Evolutionary conservation across 1,139 yeast genomes (phyloP).

Genomic region (Arxiozyma bovina): DNA sequence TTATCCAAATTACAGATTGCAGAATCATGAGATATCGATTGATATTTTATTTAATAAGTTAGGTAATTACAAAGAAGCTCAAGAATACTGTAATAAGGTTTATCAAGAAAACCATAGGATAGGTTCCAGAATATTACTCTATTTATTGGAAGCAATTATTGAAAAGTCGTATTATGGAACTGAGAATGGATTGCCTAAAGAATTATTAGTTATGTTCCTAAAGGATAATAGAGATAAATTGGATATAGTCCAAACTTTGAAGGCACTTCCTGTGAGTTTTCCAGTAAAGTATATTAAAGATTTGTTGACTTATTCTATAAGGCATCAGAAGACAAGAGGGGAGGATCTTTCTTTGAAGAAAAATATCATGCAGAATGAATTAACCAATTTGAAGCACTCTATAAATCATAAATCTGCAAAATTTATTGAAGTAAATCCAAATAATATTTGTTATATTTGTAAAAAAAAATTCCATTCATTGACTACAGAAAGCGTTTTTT

Average conservation of each 20-base stretch:
- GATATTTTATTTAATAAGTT: constrained; percentile 54
- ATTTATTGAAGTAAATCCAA: constrained; percentile 17
- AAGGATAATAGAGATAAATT: constrained; percentile 22
- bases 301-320: constrained; percentile 14
- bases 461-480: constrained; percentile 15
- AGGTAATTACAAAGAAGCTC: constrained; percentile 49
- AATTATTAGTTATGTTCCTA: constrained; percentile 14
- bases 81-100: constrained; percentile 50
- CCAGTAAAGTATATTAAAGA: constrained; percentile 14
- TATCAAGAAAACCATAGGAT: constrained; percentile 34
- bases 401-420: constrained; percentile 15
- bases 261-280: constrained; percentile 16
- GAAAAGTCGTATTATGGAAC: not conserved
- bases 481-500: constrained; percentile 18
- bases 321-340: constrained; percentile 11
- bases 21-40: constrained; percentile 57
- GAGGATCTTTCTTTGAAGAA: constrained; percentile 16
- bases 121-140: constrained; percentile 35
- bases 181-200: not conserved
- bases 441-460: constrained; percentile 24
- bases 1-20: constrained; percentile 49
- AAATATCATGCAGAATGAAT: constrained; percentile 21
- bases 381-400: constrained; percentile 15
- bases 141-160: constrained; percentile 24
- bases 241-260: constrained; percentile 12